Evolutionary conservation across 1,139 yeast species (phyloP), one percentile per base, ranked within the genome.

Genomic region (Kodamaea ohmeri): DNA sequence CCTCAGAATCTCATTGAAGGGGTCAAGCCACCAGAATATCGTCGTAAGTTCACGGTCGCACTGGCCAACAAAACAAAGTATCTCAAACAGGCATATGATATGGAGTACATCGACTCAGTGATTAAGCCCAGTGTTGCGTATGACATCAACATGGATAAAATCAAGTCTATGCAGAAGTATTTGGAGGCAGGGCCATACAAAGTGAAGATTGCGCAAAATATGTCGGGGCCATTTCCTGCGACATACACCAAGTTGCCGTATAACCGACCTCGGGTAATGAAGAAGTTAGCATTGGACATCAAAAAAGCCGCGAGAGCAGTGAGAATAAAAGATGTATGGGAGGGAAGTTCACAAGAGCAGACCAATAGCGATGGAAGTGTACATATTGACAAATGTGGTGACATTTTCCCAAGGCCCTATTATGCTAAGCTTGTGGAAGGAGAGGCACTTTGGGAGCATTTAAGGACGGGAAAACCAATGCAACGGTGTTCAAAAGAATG

Each of bases 401-500:
- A 67, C 11, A 55, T 69, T 44, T 58, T 46, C 35, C 65, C 74
- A 0, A 43, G 53, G 18, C n/a, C 26, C 6, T 49, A 65, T 41
- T 58, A 69, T 45, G 55, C 58, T 32, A 35, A 50, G n/a, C 48
- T 58, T 36, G 62, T 57, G 3, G 45, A 44, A n/a, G 50, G 51
- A 24, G 73, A 69, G 40, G 66, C 61, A 1, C 33, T 49, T 3
- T 70, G 72, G 73, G 78, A 72, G 41, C 48, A 44, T 30, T 34
- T 61, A 33, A 25, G 34, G 12, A 14, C 18, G 4, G 60, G 15
- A 38, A 38, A 6, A 19, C 29, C 14, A 34, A 35, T 28, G 6
- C 28, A 2, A 17, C 13, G 21, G 27, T 3, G 20, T 32, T 6
- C 18, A 34, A 12, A 13, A 19, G 46, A 44, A 13, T 69, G 72